Percentiles rank a stretch among this genome's conserved stretches.
phyloP scores from a whole-genome alignment of 495 filamentous ascomycete species.

The Neurospora africana region DNA sequence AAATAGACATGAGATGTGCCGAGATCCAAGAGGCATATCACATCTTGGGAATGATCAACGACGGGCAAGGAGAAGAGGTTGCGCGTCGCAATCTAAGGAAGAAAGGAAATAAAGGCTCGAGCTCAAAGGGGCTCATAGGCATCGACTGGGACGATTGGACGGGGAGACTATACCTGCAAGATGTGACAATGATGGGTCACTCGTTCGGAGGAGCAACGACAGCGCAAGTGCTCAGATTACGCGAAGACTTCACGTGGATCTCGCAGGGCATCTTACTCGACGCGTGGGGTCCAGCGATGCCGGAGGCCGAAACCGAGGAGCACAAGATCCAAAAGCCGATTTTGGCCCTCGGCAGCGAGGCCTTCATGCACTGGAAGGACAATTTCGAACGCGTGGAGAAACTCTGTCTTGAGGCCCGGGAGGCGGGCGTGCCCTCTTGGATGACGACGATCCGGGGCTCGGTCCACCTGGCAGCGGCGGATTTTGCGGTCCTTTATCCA shows the following conservation, averaged over 20 bases:
- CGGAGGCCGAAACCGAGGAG: constrained; percentile 21
- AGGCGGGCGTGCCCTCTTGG: constrained; percentile 39
- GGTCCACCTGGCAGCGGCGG: constrained; percentile 46
- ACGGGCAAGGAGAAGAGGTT: constrained; percentile 30
- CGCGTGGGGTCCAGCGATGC: constrained; percentile 41
- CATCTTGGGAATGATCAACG: constrained; percentile 44
- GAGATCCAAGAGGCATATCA: constrained; percentile 49
- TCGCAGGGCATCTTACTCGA: constrained; percentile 50
- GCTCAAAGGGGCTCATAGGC: constrained; percentile 31
- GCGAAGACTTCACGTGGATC: constrained; percentile 38
- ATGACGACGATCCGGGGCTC: constrained; percentile 50
- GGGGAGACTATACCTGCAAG: constrained; percentile 35
- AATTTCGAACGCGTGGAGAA: constrained; percentile 42
- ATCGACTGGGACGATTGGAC: constrained; percentile 31
- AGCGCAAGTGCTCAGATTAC: constrained; percentile 45
- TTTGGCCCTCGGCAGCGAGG: constrained; percentile 49
- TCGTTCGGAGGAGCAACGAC: constrained; percentile 56
- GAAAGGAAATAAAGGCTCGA: constrained; percentile 40
- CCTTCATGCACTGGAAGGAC: constrained; percentile 50
- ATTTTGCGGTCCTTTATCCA: constrained; percentile 52
- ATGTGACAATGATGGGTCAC: constrained; percentile 53
- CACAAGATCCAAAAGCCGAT: constrained; percentile 39
- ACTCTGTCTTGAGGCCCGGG: constrained; percentile 40
- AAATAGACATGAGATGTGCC: constrained; percentile 52
- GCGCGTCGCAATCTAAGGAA: constrained; percentile 36